Conservation (phyloP, 306 rosid species). For the Canavalia gladiata region DNA sequence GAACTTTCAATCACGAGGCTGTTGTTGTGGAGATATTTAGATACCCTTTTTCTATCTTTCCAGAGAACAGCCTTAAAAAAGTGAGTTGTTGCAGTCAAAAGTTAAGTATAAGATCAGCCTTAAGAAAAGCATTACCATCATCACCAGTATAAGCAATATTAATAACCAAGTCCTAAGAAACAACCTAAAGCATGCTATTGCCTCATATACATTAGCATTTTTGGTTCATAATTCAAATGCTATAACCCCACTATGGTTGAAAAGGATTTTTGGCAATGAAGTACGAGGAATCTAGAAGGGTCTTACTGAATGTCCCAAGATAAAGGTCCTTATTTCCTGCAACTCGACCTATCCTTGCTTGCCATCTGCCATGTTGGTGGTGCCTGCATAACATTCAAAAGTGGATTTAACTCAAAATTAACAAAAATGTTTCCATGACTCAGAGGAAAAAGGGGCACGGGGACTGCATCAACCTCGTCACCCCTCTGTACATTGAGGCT, state of each 20-base stretch:
- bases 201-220: background rate
- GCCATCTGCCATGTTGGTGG: conserved; percentile 99
- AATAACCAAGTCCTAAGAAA: conserved; percentile 4
- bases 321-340: conserved; percentile 98
- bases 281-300: conserved; percentile 22
- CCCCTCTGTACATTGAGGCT: conserved; percentile 96
- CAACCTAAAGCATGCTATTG: background rate
- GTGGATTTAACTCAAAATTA: background rate
- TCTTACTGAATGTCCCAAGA: conserved; percentile 95
- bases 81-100: conserved; percentile 47
- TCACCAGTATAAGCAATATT: conserved; percentile 30
- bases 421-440: background rate
- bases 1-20: conserved; percentile 1
- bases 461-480: conserved; percentile 70
- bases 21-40: conserved; percentile 16
- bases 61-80: conserved; percentile 58
- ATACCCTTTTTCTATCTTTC: conserved; percentile 1
- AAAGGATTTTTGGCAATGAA: background rate
- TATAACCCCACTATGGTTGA: background rate
- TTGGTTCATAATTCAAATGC: background rate
- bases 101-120: conserved; percentile 55
- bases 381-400: conserved; percentile 62
- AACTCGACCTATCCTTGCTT: conserved; percentile 94
- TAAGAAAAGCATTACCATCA: conserved; percentile 47
- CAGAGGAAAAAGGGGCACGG: background rate